Evolutionary conservation across 2,329 filamentous ascomycete genomes (phyloP), one percentile per base, ranked within the genome.

Genomic region (Neonectria sp.): DNA sequence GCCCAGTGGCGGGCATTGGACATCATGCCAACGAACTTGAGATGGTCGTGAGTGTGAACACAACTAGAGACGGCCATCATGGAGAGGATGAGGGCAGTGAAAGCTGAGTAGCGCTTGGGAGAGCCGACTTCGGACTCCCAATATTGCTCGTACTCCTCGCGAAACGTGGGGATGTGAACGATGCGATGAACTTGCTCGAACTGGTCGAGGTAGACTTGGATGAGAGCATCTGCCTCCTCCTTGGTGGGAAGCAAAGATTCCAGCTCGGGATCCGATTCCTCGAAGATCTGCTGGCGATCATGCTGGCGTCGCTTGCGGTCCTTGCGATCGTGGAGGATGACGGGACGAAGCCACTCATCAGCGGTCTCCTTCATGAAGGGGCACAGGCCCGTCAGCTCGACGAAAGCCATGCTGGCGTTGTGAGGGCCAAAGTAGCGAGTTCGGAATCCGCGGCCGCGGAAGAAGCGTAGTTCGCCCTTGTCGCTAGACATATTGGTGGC

Each of bases 361-460:
- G 88, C 87, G 1, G 88, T 90, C 79, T 90, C 88, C 70, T 85
- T 86, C 88, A 90, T 90, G 65, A 90, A 90, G 15, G 87, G 86
- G 52, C 84, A 87, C 52, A 90, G 81, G 3, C 88, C 88, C 3
- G 86, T 86, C 71, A 88, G 80, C 81, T 89, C 87, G 56, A 86
- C 85, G 73, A 90, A 88, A 12, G 88, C 88, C 79, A 89, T 86
- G 79, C 85, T 89, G 51, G 87, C 86, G 71, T 89, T 90, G 76
- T 89, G 86, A 3, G 88, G 88, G 2, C 88, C 88, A 72, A 87
- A 89, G 75, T 90, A 90, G 69, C 88, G 84, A 3, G 86, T 89
- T 72, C 87, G 86, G 77, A 90, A 90, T 68, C 88, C 86, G 73
- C 88, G 88, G 62, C 87, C 86, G 33, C 86, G 82, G 77, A 89